Evolutionary conservation across 768 basidiomycete genomes (phyloP).

Genomic region (Tephrocybe rancida): DNA sequence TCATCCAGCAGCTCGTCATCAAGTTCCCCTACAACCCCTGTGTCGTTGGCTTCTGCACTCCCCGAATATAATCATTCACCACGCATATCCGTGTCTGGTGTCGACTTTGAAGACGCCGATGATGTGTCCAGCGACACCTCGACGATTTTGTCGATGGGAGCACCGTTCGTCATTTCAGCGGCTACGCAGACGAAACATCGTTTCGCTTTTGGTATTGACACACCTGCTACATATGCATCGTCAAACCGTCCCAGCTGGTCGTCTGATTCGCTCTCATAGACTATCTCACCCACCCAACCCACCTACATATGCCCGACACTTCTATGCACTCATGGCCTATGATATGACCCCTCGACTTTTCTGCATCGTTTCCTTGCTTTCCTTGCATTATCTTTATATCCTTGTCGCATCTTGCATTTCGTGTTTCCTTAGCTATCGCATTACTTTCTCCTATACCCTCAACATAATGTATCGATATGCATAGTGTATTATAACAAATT

Average conservation of each 20-base stretch:
- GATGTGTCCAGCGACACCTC: background rate
- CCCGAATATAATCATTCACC: constrained; percentile 2
- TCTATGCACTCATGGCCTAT: too few relatives aligned
- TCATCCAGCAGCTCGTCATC: constrained; percentile 16
- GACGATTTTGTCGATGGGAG: background rate
- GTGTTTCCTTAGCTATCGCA: background rate
- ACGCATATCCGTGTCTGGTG: constrained; percentile 4
- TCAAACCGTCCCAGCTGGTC: background rate
- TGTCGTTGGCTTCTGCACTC: background rate
- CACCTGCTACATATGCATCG: background rate
- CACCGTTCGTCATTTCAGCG: background rate
- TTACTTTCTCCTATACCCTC: background rate
- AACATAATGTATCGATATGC: constrained; percentile 4
- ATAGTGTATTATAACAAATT: background rate
- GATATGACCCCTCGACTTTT: background rate
- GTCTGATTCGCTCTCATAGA: background rate
- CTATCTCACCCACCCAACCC: too few relatives aligned
- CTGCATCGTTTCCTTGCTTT: background rate
- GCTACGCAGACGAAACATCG: background rate
- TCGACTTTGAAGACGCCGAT: constrained; percentile 11
- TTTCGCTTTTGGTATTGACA: background rate
- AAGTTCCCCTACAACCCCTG: constrained; percentile 17
- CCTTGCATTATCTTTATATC: too few relatives aligned
- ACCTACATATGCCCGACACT: too few relatives aligned
- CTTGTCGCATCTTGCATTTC: background rate